Conservation (phyloP, 495 filamentous ascomycete species). For the Penicillium diatomitis region DNA sequence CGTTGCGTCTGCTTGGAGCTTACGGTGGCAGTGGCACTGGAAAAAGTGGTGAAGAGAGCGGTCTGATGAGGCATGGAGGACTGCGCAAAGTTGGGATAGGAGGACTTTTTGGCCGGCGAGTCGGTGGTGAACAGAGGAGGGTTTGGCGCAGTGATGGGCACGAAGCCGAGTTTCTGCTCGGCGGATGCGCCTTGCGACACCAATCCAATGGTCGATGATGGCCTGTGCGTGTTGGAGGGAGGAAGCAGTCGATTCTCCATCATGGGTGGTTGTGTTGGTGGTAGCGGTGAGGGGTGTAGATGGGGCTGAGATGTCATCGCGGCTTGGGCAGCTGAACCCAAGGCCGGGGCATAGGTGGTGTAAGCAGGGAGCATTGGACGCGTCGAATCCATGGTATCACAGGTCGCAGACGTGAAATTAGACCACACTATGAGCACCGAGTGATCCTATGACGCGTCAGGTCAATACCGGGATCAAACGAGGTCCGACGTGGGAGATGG, state of each 20-base stretch:
- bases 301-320: conserved; percentile 39
- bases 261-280: conserved; percentile 31
- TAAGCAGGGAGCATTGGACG: conserved; percentile 52
- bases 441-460: conserved; percentile 20
- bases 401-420: not conserved
- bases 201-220: conserved; percentile 49
- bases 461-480: not conserved
- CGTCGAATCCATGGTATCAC: conserved; percentile 52
- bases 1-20: conserved; percentile 59
- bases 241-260: conserved; percentile 45
- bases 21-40: conserved; percentile 32
- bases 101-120: conserved; percentile 71
- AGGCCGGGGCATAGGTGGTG: conserved; percentile 48
- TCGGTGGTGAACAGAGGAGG: conserved; percentile 63
- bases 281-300: conserved; percentile 40
- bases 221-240: conserved; percentile 40
- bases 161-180: conserved; percentile 31
- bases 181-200: conserved; percentile 30
- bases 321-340: conserved; percentile 39
- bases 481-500: too few species aligned
- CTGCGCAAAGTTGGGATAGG: conserved; percentile 36
- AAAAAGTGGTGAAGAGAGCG: conserved; percentile 55
- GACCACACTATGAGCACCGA: conserved; percentile 9
- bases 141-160: conserved; percentile 66
- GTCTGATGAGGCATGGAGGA: conserved; percentile 51